Base-by-base conservation (phyloP, 1,284 basidiomycete genomes). In the Cryptococcus maquisensis region DNA sequence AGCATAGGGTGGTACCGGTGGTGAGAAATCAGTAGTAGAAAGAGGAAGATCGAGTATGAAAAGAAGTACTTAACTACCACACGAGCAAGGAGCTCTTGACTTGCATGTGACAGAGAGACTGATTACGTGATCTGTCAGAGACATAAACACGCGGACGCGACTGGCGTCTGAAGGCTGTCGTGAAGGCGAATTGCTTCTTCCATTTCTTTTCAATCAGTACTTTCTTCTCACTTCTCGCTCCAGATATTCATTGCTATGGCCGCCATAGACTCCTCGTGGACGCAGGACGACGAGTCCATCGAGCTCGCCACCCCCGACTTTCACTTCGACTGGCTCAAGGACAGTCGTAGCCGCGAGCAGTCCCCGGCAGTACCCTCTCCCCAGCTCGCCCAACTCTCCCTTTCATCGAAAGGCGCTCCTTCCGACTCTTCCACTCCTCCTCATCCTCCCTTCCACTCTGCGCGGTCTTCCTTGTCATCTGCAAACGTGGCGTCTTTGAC, bases 301-400 rank as follows among this genome's bases (percentile, higher is more conserved):
- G 65, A 67, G 38, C 57, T 68, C 7, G 56, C 64, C 18, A 52
- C 65, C 9, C 71, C 71, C 1, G 67, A 71, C 52, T 71, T 73
- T 36, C 65, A 73, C 45, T 73, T 67, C 44, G 66, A 70, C 36
- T 73, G 67, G 65, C 47, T 64, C 8, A 53, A 57, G 40, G 42
- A 63, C 28, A 32, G 28, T 10, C 28, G 28, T 10, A 32, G 28
- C 28, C 28, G 28, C 28, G 28, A 7, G 28, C 28, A 32, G 7
- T 32, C 28, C 28, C 28, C 28, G 28, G 28, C 28, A 32, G 7
- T 32, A 6, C 28, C 28, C 28, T 32, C 28, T 32, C 28, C 28
- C 28, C 28, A 32, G 28, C 28, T 32, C 28, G 28, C 28, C 28
- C 28, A 32, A 10, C 28, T 32, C 28, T 32, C 28, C 2, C 28